A percentile compares a stretch with the other conserved stretches of the same genome.
These are phyloP conservation scores for Allium cepa DNA, from an alignment of 106 monocot genomes.

Conservation along the genomic window DNA sequence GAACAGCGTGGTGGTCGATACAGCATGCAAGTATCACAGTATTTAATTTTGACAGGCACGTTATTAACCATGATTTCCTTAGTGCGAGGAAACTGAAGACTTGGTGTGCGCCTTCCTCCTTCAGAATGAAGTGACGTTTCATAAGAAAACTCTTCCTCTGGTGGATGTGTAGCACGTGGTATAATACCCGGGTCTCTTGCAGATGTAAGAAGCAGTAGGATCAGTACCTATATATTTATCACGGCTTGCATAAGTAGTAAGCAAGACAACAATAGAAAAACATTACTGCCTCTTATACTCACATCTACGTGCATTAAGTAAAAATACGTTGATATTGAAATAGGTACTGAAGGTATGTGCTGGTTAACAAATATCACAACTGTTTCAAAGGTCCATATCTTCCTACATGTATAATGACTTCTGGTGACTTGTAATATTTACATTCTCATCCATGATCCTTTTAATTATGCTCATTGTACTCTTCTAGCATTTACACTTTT, in stretches of 20 bases:
- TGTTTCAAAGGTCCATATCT: no score
- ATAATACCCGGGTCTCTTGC: constrained; percentile 85
- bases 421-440: no score
- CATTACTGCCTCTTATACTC: no score
- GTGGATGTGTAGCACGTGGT: constrained; percentile 79
- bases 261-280: neutral
- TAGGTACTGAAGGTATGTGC: no score
- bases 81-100: constrained; percentile 26
- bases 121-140: constrained; percentile 55
- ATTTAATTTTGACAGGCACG: constrained; percentile 24
- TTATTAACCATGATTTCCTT: constrained; percentile 26
- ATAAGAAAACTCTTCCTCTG: constrained; percentile 76
- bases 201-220: constrained; percentile 67
- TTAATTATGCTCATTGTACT: no score
- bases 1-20: constrained; percentile 33
- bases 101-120: constrained; percentile 36
- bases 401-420: no score
- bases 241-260: neutral
- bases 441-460: no score
- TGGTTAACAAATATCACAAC: no score
- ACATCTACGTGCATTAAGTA: no score
- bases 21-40: constrained; percentile 30
- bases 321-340: no score
- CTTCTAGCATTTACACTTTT: no score
- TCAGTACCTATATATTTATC: constrained; percentile 39